Evolutionary conservation across 2,329 filamentous ascomycete species (phyloP).

Genomic region (Exophiala xenobiotica): DNA sequence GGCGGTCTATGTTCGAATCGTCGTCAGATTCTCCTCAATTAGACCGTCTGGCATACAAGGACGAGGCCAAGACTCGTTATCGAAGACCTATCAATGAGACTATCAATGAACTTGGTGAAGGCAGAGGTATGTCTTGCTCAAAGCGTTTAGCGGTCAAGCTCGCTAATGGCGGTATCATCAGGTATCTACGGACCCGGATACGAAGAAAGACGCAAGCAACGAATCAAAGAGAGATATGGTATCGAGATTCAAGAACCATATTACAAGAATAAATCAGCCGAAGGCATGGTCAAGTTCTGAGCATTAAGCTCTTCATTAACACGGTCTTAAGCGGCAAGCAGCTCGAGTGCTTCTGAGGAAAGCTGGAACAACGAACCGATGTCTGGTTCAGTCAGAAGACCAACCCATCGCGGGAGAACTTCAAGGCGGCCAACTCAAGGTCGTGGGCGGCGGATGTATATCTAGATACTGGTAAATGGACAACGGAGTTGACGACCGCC

Average conservation of each 20-base stretch:
- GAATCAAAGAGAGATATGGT: slow-evolving; percentile 83
- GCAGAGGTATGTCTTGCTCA: slow-evolving; percentile 62
- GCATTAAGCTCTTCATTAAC: background rate
- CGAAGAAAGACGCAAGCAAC: slow-evolving; percentile 75
- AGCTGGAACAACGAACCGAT: background rate
- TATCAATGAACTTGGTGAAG: slow-evolving; percentile 77
- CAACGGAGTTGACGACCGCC: too few species aligned
- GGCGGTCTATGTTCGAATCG: slow-evolving; percentile 59
- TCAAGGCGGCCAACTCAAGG: too few species aligned
- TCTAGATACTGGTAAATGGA: too few species aligned
- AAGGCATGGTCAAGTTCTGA: background rate
- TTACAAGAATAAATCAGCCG: slow-evolving; percentile 25
- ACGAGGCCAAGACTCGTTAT: slow-evolving; percentile 70
- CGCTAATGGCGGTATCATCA: slow-evolving; percentile 39
- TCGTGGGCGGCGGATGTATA: too few species aligned
- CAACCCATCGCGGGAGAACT: too few species aligned
- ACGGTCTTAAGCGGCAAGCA: background rate
- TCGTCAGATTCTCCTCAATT: slow-evolving; percentile 50
- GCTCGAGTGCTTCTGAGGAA: background rate
- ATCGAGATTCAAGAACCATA: slow-evolving; percentile 72
- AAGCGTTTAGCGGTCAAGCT: background rate
- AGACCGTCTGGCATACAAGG: slow-evolving; percentile 71
- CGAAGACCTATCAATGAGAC: slow-evolving; percentile 77
- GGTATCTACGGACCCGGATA: slow-evolving; percentile 80
- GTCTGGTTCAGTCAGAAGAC: too few species aligned